Conservation (phyloP, 345 rosid species). For the Gynandropsis gynandra region DNA sequence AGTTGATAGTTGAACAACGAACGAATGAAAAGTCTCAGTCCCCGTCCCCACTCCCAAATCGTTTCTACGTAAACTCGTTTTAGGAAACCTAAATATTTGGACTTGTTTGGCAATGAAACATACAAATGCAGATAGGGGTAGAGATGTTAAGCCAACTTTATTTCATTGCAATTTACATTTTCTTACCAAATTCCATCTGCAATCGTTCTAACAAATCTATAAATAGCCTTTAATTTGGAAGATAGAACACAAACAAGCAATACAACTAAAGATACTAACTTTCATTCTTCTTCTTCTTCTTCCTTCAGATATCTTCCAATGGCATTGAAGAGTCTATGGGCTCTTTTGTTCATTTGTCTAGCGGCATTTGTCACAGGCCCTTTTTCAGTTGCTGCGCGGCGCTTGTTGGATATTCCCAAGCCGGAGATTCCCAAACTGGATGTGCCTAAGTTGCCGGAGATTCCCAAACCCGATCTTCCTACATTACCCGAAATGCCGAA, state of each 20-base stretch:
- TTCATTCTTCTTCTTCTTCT: no score
- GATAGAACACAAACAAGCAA: background rate
- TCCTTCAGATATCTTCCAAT: background rate
- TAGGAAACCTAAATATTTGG: no score
- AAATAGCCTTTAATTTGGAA: background rate
- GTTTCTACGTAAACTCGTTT: no score
- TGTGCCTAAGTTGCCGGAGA: background rate
- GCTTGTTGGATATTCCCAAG: background rate
- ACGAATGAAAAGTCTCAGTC: no score
- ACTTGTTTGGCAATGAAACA: no score
- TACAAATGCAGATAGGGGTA: background rate
- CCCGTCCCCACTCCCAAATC: no score
- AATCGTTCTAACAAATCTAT: background rate
- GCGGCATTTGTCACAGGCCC: background rate
- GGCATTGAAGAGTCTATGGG: background rate
- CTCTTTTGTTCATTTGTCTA: background rate
- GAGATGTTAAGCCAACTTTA: background rate
- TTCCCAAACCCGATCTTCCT: constrained; percentile 18
- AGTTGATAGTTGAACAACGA: no score
- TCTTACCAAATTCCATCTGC: background rate
- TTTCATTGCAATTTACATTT: background rate
- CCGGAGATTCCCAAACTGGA: constrained; percentile 13
- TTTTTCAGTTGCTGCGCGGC: background rate
- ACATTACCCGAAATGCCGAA: constrained; percentile 1
- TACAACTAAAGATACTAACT: no score